Base-by-base conservation (phyloP, 2,329 filamentous ascomycete genomes). In the Colletotrichum navitas region DNA sequence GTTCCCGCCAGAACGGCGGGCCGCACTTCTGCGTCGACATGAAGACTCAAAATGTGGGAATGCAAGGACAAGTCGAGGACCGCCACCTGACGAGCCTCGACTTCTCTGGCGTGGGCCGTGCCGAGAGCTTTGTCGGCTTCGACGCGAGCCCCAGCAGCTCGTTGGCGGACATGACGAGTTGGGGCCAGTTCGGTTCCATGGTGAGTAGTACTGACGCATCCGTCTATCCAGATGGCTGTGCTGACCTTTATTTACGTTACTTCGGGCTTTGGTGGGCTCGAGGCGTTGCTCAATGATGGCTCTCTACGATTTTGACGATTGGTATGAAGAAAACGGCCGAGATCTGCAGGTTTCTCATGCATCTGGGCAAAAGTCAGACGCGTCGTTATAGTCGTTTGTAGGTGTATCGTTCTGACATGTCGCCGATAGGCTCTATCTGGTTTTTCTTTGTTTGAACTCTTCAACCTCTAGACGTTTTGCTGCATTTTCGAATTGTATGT, bases 121-220 rank as follows among this genome's bases (percentile, higher is more conserved):
- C 34, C 34, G 34, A 34, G 34, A 5, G 7, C 34, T 34, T 34
- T 7, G 10, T 34, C 34, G 34, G 36, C 36, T 39, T 39, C 11
- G 11, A 39, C 36, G 36, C 11, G 36, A 39, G 36, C 36, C 36
- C 36, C 10, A 39, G 36, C 11, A 39, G 11, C 36, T 39, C 36
- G 36, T 14, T 39, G 36, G 36, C 36, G 11, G 69, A 69, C 14
- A 73, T 71, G 62, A 71, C 70, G n/a, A 72, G 72, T 18, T 74
- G 72, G 72, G 72, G 72, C 10, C 72, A 73, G 39, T 74, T 74
- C 45, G 70, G 69, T 41, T 71, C 63, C 11, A 74, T 73, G 72
- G 70, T 74, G 18, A 61, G 60, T 5, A 7, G 18, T 18, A 0
- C 14, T 0, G 7, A 34, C 34, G 7, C 34, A 34, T 29, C 29